Percentiles rank a stretch among this genome's conserved stretches.
Evolutionary conservation across 345 rosid species (phyloP).

Genomic region (Boechera divaricarpa): DNA sequence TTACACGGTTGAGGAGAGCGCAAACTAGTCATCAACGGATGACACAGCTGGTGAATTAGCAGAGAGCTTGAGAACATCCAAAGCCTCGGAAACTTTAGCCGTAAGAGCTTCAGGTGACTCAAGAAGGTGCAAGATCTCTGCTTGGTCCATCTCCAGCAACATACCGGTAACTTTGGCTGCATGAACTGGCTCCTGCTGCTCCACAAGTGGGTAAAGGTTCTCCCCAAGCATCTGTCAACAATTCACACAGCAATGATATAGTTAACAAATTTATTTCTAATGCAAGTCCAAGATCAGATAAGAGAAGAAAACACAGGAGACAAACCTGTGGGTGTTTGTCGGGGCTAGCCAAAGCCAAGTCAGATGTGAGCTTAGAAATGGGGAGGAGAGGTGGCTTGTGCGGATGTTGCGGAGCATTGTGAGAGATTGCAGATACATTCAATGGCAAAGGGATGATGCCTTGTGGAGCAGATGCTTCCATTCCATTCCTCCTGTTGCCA

Average conservation of each 20-base stretch:
- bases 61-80: conserved; percentile 62
- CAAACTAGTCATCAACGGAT: conserved; percentile 48
- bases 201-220: conserved; percentile 70
- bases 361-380: conserved; percentile 60
- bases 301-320: background rate
- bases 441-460: conserved; percentile 54
- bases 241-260: background rate
- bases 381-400: conserved; percentile 36
- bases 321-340: conserved; percentile 49
- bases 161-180: conserved; percentile 74
- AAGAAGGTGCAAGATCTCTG: conserved; percentile 71
- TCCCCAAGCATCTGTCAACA: conserved; percentile 72
- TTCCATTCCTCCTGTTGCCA: conserved; percentile 49
- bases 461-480: conserved; percentile 51
- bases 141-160: conserved; percentile 80
- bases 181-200: conserved; percentile 60
- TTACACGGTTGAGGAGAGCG: conserved; percentile 40
- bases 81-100: conserved; percentile 72
- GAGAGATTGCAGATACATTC: conserved; percentile 52
- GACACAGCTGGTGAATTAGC: conserved; percentile 35
- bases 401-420: conserved; percentile 31
- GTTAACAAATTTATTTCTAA: background rate
- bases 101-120: conserved; percentile 76
- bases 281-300: background rate
- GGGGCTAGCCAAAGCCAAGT: conserved; percentile 57